A percentile compares a stretch with the other conserved stretches of the same genome.
These are phyloP conservation scores for Stellera chamaejasme DNA, from an alignment of 345 rosid genomes.

Conservation along the genomic window DNA sequence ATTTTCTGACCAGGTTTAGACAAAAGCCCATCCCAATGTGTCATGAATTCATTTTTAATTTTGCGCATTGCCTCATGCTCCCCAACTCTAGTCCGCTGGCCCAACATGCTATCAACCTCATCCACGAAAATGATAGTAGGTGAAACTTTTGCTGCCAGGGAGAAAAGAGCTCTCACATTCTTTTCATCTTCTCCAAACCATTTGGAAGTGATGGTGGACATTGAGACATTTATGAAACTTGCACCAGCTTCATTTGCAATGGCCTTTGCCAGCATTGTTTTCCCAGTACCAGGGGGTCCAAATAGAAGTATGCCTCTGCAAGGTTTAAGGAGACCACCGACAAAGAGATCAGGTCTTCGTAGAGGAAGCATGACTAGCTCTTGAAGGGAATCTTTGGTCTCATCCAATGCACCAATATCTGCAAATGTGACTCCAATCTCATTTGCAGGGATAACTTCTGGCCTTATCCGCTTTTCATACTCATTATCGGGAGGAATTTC, in stretches of 20 bases:
- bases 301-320: conserved; percentile 93
- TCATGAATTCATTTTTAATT: conserved; percentile 96
- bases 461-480: conserved; percentile 94
- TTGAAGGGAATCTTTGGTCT: conserved; percentile 88
- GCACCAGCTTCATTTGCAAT: conserved; percentile 99
- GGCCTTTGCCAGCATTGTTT: conserved; percentile 99
- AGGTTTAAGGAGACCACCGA: conserved; percentile 94
- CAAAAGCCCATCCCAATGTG: conserved; percentile 97
- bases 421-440: conserved; percentile 97
- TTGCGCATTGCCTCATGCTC: conserved; percentile 99
- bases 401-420: conserved; percentile 88
- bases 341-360: conserved; percentile 90
- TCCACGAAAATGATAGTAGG: conserved; percentile 96
- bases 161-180: conserved; percentile 84
- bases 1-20: conserved; percentile 78
- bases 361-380: conserved; percentile 99
- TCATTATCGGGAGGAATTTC: conserved; percentile 92
- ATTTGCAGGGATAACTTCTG: conserved; percentile 91
- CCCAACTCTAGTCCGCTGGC: conserved; percentile 88
- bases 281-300: conserved; percentile 99
- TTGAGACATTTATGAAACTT: conserved; percentile 95
- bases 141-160: conserved; percentile 92
- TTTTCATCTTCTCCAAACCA: conserved; percentile 99
- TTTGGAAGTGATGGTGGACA: conserved; percentile 98
- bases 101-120: conserved; percentile 99